Base-by-base conservation (phyloP, 1,284 basidiomycete genomes). In the Phlebopus sp. region DNA sequence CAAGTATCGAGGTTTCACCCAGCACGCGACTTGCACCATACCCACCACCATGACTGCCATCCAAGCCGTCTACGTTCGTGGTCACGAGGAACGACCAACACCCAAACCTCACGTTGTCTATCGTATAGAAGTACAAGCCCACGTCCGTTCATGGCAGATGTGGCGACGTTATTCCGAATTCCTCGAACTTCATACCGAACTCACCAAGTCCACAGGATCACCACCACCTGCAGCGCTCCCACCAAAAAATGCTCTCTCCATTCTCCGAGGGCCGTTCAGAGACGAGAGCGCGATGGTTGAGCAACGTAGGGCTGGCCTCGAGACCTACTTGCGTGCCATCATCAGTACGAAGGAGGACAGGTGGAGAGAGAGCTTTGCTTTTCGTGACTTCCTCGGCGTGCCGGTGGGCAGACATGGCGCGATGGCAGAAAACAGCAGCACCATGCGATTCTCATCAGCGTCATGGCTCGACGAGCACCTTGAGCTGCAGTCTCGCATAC, bases 91-190 rank as follows among this genome's bases (percentile, higher is more conserved):
- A 51, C 81, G 87, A 44, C 60, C 71, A 2, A 59, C 70, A 35
- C 84, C 88, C 58, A 86, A 85, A 59, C 69, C 81, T n/a, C 90
- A 94, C 63, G 76, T 77, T 51, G 90, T 89, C 56, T 95, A 89
- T 69, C 78, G 77, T 51, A 86, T 95, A 59, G 78, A 86, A 52
- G 81, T 95, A 53, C 81, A 85, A 60, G 87, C 87, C 13, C 82
- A 90, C 51, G 86, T 92, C 18, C 84, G 89, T 53, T 86, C 90
- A 63, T 97, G 94, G 94, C 82, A 87, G 37, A 90, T 97, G 73
- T 90, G 89, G 79, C 78, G 89, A 50, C 88, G 95, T 46, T 97
- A 97, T 71, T 95, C 91, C 36, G 93, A 97, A 66, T 97, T 98
- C 71, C 81, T 81, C 57, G 84, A 91, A 54, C 82, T 98, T 18